Conservation (phyloP, 2,329 filamentous ascomycete genomes). For the Fusarium xyrophilum region DNA sequence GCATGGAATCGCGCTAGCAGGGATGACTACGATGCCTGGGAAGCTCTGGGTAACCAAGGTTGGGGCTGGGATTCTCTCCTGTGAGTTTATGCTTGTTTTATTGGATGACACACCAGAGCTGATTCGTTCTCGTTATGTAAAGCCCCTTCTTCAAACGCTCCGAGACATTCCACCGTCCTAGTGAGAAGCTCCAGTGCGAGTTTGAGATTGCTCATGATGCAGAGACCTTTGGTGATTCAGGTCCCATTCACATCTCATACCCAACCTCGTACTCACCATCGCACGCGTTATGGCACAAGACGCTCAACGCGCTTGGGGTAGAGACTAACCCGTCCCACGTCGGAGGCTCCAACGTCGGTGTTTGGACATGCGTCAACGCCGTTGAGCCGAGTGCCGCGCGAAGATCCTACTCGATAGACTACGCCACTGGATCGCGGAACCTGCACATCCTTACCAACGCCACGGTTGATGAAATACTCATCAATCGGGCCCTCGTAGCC, state of each 20-base stretch:
- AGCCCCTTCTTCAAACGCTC: slow-evolving; percentile 60
- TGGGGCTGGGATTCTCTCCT: slow-evolving; percentile 61
- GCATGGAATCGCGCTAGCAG: slow-evolving; percentile 56
- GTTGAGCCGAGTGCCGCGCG: slow-evolving; percentile 54
- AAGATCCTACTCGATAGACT: slow-evolving; percentile 59
- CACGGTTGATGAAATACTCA: slow-evolving; percentile 38
- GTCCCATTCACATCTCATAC: slow-evolving; percentile 59
- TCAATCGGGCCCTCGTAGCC: slow-evolving; percentile 37
- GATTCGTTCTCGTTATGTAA: background rate
- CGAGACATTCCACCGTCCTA: slow-evolving; percentile 55
- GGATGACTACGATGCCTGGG: slow-evolving; percentile 64
- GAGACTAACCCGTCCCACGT: slow-evolving; percentile 53
- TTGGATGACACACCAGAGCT: background rate
- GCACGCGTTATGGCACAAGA: slow-evolving; percentile 56
- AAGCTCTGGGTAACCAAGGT: slow-evolving; percentile 61
- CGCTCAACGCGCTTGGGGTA: slow-evolving; percentile 54
- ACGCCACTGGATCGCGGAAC: slow-evolving; percentile 52
- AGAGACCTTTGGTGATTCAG: slow-evolving; percentile 51
- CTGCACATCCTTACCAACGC: slow-evolving; percentile 48
- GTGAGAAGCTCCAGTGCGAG: slow-evolving; percentile 43
- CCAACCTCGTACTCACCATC: slow-evolving; percentile 49
- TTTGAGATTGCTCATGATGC: slow-evolving; percentile 50
- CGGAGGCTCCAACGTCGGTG: slow-evolving; percentile 58
- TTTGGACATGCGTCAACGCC: slow-evolving; percentile 57
- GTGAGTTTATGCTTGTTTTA: slow-evolving; percentile 36